Percentiles rank a stretch among this genome's conserved stretches.
Conservation (phyloP, 208 protist genomes). For the Crithidia acanthocephali region DNA sequence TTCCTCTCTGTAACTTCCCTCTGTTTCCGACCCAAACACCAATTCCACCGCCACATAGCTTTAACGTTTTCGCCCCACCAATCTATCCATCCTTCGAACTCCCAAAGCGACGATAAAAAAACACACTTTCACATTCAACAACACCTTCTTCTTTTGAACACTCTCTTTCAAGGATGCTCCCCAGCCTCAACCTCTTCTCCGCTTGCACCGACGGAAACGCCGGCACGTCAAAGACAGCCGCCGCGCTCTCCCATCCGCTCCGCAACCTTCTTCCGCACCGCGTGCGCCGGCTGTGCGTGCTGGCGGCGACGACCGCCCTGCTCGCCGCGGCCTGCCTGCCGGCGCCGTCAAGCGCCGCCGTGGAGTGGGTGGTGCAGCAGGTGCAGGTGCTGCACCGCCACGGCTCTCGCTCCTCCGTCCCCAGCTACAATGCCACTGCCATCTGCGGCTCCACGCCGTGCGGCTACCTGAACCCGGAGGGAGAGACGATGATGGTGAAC, state of each 20-base stretch:
- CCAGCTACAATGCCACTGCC: constrained; percentile 24
- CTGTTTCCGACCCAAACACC: no score
- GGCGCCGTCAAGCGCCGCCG: constrained; percentile 10
- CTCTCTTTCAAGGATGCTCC: no score
- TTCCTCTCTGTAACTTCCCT: no score
- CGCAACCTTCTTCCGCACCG: constrained; percentile 5
- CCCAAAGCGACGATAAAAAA: no score
- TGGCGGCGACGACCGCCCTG: constrained; percentile 13
- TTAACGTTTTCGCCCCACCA: no score
- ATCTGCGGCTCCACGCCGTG: constrained; percentile 48
- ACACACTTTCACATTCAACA: neutral
- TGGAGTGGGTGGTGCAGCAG: constrained; percentile 25
- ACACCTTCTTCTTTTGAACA: no score
- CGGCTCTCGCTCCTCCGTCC: constrained; percentile 35
- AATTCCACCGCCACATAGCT: no score
- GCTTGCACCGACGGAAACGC: neutral
- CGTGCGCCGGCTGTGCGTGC: constrained; percentile 13
- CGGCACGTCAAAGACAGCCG: neutral
- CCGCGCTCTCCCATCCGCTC: neutral
- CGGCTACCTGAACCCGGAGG: constrained; percentile 43
- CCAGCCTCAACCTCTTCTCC: neutral
- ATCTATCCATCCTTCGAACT: no score
- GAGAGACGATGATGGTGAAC: constrained; percentile 42
- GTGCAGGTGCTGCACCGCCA: constrained; percentile 60
- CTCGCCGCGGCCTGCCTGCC: constrained; percentile 15